Conservation (phyloP, 805 yeast genomes). For the Candida insectalens region DNA sequence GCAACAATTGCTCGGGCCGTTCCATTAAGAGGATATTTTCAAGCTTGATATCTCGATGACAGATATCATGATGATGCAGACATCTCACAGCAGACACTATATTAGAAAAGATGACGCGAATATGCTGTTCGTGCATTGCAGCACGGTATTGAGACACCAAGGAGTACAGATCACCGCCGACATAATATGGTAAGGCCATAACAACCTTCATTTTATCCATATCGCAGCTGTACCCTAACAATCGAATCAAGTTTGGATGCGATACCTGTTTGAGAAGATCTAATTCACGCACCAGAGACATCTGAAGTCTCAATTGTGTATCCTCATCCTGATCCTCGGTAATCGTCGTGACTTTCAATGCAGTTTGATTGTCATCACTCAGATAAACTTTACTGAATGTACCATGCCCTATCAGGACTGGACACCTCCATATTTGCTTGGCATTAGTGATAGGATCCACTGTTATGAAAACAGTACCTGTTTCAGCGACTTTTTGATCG, state of each 20-base stretch:
- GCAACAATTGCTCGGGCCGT: slow-evolving; percentile 24
- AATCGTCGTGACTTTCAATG: slow-evolving; percentile 51
- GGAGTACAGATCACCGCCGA: slow-evolving; percentile 80
- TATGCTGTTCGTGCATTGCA: slow-evolving; percentile 35
- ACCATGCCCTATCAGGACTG: slow-evolving; percentile 49
- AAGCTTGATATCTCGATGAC: slow-evolving; percentile 87
- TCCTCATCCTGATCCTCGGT: slow-evolving; percentile 26
- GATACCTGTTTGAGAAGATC: slow-evolving; percentile 44
- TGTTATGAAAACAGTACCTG: no score
- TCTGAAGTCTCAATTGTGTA: slow-evolving; percentile 43
- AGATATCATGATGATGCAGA: slow-evolving; percentile 57
- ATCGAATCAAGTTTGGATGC: slow-evolving; percentile 63
- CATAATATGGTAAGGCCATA: slow-evolving; percentile 65
- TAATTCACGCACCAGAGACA: slow-evolving; percentile 63
- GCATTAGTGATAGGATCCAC: neutral
- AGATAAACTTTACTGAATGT: slow-evolving; percentile 57
- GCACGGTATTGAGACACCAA: slow-evolving; percentile 39
- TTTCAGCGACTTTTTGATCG: no score
- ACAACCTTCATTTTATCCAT: slow-evolving; percentile 15
- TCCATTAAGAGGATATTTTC: slow-evolving; percentile 58
- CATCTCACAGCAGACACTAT: slow-evolving; percentile 59
- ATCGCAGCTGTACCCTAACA: slow-evolving; percentile 41
- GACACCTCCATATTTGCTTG: slow-evolving; percentile 1
- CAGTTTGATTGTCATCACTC: slow-evolving; percentile 36
- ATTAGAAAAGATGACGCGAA: slow-evolving; percentile 62